Evolutionary conservation across 306 rosid genomes (phyloP).

Genomic region (Vicia sativa): DNA sequence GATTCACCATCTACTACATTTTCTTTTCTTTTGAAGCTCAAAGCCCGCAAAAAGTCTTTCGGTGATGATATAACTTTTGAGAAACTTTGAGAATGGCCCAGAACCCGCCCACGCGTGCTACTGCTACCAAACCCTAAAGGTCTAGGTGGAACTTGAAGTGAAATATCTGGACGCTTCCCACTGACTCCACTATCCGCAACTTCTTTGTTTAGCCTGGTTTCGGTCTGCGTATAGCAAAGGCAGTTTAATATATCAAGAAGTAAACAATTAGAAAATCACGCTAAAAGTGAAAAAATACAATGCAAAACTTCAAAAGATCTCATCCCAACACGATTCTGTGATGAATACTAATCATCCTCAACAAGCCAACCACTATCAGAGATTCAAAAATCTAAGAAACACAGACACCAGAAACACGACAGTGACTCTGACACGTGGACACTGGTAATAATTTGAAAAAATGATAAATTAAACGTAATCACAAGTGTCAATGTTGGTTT

Average conservation of each 20-base stretch:
- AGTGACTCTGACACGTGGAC: no score
- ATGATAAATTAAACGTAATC: no score
- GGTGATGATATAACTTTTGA: conserved; percentile 56
- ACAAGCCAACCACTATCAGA: conserved; percentile 23
- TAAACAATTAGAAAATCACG: conserved; percentile 1
- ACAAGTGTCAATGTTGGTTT: no score
- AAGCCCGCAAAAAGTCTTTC: conserved; percentile 66
- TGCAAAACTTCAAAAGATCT: conserved; percentile 29
- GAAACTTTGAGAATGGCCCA: conserved; percentile 79
- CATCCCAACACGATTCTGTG: conserved; percentile 10
- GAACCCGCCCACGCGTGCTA: conserved; percentile 52
- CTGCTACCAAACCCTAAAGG: conserved; percentile 62
- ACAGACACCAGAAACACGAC: no score
- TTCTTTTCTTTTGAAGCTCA: conserved; percentile 84
- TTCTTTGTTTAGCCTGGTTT: conserved; percentile 48
- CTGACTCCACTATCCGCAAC: conserved; percentile 43
- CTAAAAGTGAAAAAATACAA: conserved; percentile 21
- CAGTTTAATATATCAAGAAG: not conserved
- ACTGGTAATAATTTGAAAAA: no score
- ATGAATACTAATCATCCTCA: conserved; percentile 8
- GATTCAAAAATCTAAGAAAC: no score
- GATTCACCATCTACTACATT: conserved; percentile 66
- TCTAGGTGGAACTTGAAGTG: conserved; percentile 93
- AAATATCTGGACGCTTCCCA: conserved; percentile 82
- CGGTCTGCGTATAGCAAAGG: conserved; percentile 49